These are phyloP conservation scores for Cercospora citrullina DNA, from an alignment of 2,329 filamentous ascomycete species.

Conservation along the genomic window DNA sequence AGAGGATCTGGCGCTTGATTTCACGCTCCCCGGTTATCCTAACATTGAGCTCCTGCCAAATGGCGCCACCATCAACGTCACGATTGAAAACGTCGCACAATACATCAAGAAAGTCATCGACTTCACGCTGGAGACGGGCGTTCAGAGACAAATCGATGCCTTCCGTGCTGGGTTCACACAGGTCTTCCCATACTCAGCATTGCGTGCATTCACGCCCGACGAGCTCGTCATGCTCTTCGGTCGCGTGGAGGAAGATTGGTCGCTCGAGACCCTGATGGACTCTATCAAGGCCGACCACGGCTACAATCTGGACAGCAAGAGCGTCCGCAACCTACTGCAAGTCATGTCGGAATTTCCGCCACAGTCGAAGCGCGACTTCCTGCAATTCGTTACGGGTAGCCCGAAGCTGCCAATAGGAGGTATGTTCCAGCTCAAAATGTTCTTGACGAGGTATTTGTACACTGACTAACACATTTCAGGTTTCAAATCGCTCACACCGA, in stretches of 20 bases:
- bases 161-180: constrained; percentile 91
- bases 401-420: constrained; percentile 97
- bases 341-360: constrained; percentile 84
- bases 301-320: constrained; percentile 97
- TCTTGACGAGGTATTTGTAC: constrained; percentile 14
- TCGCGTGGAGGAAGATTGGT: constrained; percentile 92
- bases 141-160: constrained; percentile 83
- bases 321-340: constrained; percentile 87
- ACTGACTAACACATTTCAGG: constrained; percentile 54
- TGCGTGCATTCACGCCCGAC: constrained; percentile 90
- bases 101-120: constrained; percentile 91
- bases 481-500: constrained; percentile 94
- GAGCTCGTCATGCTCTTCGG: constrained; percentile 96
- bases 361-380: constrained; percentile 80
- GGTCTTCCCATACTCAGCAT: constrained; percentile 90
- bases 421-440: constrained; percentile 49
- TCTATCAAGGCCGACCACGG: constrained; percentile 98
- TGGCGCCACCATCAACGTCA: constrained; percentile 73
- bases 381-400: constrained; percentile 97
- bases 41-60: constrained; percentile 76
- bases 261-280: constrained; percentile 93
- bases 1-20: constrained; percentile 88
- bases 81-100: constrained; percentile 83
- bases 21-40: constrained; percentile 89
- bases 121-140: constrained; percentile 84